Evolutionary conservation across 2,329 filamentous ascomycete species (phyloP).

Genomic region (Raffaelea arxii): DNA sequence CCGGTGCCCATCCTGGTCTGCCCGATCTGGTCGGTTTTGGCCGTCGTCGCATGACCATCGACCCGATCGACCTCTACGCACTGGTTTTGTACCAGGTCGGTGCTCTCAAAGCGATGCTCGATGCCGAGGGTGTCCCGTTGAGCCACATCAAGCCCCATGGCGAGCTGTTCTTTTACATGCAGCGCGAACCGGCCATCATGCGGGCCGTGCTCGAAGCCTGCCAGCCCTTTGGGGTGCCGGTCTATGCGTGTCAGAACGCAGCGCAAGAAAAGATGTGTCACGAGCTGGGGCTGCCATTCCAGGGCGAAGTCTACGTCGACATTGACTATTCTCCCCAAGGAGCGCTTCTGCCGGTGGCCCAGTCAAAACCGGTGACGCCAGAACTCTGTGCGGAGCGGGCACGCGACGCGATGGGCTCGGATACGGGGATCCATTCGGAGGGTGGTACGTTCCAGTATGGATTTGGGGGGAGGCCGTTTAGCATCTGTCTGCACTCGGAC

Average conservation of each 20-base stretch:
- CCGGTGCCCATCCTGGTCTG: not conserved
- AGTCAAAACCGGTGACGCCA: slow-evolving; percentile 11
- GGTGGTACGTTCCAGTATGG: slow-evolving; percentile 14
- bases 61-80: not conserved
- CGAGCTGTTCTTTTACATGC: slow-evolving; percentile 4
- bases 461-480: slow-evolving; percentile 16
- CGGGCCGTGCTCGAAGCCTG: slow-evolving; percentile 2
- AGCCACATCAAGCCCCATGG: not conserved
- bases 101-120: not conserved
- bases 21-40: not conserved
- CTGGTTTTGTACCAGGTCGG: not conserved
- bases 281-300: slow-evolving; percentile 12
- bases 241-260: not conserved
- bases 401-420: slow-evolving; percentile 9
- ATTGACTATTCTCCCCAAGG: slow-evolving; percentile 15
- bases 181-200: slow-evolving; percentile 1
- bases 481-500: slow-evolving; percentile 21
- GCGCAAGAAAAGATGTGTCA: slow-evolving; percentile 12
- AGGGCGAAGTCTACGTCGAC: slow-evolving; percentile 14
- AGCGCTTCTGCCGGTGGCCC: slow-evolving; percentile 13
- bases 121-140: not conserved
- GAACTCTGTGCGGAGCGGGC: slow-evolving; percentile 14
- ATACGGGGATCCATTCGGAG: slow-evolving; percentile 11
- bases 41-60: not conserved
- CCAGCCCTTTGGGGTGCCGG: not conserved